Conservation (phyloP, 345 rosid species). For the Salix brachista region DNA sequence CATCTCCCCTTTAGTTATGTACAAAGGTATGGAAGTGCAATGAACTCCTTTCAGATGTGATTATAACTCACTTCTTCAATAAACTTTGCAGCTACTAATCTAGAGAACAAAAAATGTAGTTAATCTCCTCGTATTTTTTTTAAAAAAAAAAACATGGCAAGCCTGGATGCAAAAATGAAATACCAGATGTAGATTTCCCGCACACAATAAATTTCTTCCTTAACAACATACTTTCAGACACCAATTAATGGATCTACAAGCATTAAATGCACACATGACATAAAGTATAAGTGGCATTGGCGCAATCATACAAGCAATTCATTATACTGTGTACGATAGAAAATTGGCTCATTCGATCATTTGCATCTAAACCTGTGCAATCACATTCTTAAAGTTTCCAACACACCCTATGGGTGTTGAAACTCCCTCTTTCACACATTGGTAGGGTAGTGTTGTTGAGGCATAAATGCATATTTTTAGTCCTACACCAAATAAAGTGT, state of each 20-base stretch:
- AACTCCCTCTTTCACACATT: neutral
- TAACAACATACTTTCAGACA: neutral
- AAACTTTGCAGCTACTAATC: neutral
- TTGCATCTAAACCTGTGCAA: neutral
- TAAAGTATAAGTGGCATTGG: neutral
- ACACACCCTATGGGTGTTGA: neutral
- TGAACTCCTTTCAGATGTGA: neutral
- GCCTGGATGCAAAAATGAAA: neutral
- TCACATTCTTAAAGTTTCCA: neutral
- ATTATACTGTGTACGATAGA: neutral
- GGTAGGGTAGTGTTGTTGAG: neutral
- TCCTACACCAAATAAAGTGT: neutral
- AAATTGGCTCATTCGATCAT: neutral
- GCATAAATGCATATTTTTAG: neutral
- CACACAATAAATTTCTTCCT: neutral
- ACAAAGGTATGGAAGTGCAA: neutral
- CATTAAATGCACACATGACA: neutral
- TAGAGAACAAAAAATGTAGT: neutral
- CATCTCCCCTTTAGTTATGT: neutral
- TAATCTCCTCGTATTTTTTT: neutral
- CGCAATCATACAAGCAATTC: neutral
- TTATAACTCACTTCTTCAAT: neutral
- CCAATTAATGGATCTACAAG: neutral
- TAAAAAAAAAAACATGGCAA: neutral
- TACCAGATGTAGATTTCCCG: neutral